phyloP scores from a whole-genome alignment of 768 basidiomycete species.

The Glaciozyma martinii region DNA sequence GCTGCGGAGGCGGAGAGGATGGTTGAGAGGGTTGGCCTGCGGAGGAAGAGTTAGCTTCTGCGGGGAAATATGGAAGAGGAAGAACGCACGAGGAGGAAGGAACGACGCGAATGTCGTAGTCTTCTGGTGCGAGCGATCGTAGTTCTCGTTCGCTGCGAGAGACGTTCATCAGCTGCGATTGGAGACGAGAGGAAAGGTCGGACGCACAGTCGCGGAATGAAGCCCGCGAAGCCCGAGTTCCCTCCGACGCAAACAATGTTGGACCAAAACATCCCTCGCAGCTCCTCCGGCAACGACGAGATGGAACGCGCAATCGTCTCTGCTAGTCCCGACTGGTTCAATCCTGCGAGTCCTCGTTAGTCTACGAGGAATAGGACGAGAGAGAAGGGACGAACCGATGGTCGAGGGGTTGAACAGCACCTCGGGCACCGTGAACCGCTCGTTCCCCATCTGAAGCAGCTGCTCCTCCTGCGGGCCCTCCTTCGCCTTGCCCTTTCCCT shows the following conservation, averaged over 20 bases:
- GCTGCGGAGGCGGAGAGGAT: constrained; percentile 9
- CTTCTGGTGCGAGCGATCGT: constrained; percentile 68
- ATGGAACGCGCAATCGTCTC: constrained; percentile 69
- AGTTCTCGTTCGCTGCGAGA: constrained; percentile 58
- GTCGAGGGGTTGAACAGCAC: constrained; percentile 81
- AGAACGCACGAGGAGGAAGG: constrained; percentile 61
- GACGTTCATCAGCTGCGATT: neutral
- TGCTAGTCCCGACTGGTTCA: constrained; percentile 72
- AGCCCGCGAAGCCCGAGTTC: constrained; percentile 62
- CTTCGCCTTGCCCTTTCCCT: neutral
- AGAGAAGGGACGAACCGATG: constrained; percentile 54
- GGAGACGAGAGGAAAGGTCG: constrained; percentile 1
- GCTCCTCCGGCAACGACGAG: constrained; percentile 60
- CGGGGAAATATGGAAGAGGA: constrained; percentile 11
- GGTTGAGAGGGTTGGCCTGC: constrained; percentile 54
- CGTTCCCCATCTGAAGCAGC: constrained; percentile 77
- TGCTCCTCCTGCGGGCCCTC: constrained; percentile 45
- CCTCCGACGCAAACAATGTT: constrained; percentile 88
- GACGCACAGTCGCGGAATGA: constrained; percentile 65
- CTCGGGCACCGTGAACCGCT: constrained; percentile 88
- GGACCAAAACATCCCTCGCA: constrained; percentile 90
- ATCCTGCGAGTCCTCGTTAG: constrained; percentile 53
- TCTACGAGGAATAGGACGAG: neutral
- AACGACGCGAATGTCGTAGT: constrained; percentile 65
- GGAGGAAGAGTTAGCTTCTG: constrained; percentile 39